These are phyloP conservation scores for Saccharomyces jurei DNA, from an alignment of 805 yeast genomes.

Conservation along the genomic window DNA sequence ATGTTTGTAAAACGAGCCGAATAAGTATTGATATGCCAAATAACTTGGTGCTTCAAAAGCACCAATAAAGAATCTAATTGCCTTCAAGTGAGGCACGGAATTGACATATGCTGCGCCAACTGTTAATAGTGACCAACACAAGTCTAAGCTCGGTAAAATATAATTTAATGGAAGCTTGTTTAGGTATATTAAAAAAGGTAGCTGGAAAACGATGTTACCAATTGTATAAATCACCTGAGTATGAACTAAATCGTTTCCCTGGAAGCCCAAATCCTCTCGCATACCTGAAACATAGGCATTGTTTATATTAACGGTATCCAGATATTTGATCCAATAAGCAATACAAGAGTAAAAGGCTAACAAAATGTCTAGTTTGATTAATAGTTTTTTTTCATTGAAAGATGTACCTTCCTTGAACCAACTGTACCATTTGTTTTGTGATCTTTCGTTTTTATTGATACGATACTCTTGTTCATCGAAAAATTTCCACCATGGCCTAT, in stretches of 20 bases:
- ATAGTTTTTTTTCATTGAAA: conserved; percentile 35
- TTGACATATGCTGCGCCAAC: conserved; percentile 41
- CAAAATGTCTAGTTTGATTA: conserved; percentile 43
- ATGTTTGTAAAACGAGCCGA: conserved; percentile 52
- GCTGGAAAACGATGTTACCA: conserved; percentile 52
- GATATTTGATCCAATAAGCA: conserved; percentile 59
- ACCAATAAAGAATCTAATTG: conserved; percentile 55
- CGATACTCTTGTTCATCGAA: conserved; percentile 61
- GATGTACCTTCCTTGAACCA: conserved; percentile 49
- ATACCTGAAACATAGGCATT: conserved; percentile 64
- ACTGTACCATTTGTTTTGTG: conserved; percentile 37
- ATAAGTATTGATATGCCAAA: conserved; percentile 50
- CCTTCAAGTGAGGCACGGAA: conserved; percentile 43
- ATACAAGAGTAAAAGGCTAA: conserved; percentile 47
- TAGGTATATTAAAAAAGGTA: conserved; percentile 53
- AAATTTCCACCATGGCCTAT: conserved; percentile 46
- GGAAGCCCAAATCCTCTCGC: conserved; percentile 46
- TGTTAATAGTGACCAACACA: conserved; percentile 56
- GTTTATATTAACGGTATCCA: conserved; percentile 52
- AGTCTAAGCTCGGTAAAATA: conserved; percentile 40
- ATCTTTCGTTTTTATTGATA: conserved; percentile 29
- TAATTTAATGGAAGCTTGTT: conserved; percentile 47
- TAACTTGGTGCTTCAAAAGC: conserved; percentile 53
- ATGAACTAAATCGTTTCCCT: conserved; percentile 55
- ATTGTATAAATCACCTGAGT: conserved; percentile 51